Evolutionary conservation across 2,329 filamentous ascomycete genomes (phyloP), one percentile per base, ranked within the genome.

Genomic region (Cladophialophora exuberans): DNA sequence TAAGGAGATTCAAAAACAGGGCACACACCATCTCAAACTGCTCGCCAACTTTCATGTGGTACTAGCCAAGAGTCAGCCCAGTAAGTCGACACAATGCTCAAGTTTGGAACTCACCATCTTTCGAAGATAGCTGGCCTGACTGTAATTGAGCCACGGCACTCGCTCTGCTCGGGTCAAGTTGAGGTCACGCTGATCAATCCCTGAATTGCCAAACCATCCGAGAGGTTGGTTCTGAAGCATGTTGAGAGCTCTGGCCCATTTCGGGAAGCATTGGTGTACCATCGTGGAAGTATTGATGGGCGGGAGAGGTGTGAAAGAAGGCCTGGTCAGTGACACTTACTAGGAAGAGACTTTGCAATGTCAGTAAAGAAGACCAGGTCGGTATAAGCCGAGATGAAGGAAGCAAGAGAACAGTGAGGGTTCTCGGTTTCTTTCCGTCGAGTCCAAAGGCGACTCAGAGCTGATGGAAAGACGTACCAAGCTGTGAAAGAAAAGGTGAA

Each of bases 91-190:
- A 3, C 11, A 11, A 25, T 35, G 10, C 2, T 18, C 30, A 11
- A 17, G 18, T 7, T n/a, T 20, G 30, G 26, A 13, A 45, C 39
- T 45, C 49, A 52, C 49, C 7, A 52, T 52, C 30, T 36, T 44
- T 11, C 39, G 49, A 6, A 52, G 20, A 23, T 38, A 52, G 20
- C 49, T 52, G 3, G 28, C n/a, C 26, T 36, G 20, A 28, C 23
- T 20, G 39, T 30, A 45, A 33, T 45, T 23, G 11, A 52, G 2
- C 13, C 28, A 52, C n/a, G 39, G 7, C 3, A 52, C 39, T 4
- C 13, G 31, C 22, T 52, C 39, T 7, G 39, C 49, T 26, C 22
- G 6, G 11, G 45, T 25, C 15, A 52, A 23, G 23, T 45, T 20
- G 5, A 17, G 11, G 22, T 52, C 49, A 11, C 49, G 35, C 39